Evolutionary conservation across 805 yeast genomes (phyloP).

Genomic region (Saturnispora besseyi): DNA sequence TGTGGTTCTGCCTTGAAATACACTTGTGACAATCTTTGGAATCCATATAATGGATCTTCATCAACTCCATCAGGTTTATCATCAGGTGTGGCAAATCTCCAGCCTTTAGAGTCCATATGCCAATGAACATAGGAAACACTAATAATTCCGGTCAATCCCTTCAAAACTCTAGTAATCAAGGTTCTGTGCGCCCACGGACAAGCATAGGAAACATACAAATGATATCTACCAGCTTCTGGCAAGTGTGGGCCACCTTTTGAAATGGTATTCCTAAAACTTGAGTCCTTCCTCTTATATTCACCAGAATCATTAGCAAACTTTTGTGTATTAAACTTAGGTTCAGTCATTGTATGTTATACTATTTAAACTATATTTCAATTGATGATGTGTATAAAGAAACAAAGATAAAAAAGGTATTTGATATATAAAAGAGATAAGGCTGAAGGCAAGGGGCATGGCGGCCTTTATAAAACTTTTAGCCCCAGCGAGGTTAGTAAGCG

Average conservation of each 20-base stretch:
- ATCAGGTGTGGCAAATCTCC: conserved; percentile 59
- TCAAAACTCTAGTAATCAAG: conserved; percentile 59
- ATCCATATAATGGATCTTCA: conserved; percentile 52
- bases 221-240: conserved; percentile 78
- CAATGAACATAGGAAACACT: conserved; percentile 80
- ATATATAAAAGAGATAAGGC: not conserved
- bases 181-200: conserved; percentile 98
- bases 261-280: conserved; percentile 55
- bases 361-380: not conserved
- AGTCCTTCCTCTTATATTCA: conserved; percentile 42
- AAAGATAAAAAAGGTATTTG: not conserved
- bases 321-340: conserved; percentile 15
- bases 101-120: conserved; percentile 80
- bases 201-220: conserved; percentile 76
- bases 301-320: conserved; percentile 46
- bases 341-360: not conserved
- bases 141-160: conserved; percentile 59
- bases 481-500: not conserved
- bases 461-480: not conserved
- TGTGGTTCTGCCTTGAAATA: conserved; percentile 69
- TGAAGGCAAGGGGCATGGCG: not conserved
- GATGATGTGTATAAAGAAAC: not conserved
- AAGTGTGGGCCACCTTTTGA: conserved; percentile 49
- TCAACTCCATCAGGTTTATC: conserved; percentile 41
- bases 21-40: conserved; percentile 53